Conservation (phyloP, 805 yeast species). For the Pichia cabralensis region DNA sequence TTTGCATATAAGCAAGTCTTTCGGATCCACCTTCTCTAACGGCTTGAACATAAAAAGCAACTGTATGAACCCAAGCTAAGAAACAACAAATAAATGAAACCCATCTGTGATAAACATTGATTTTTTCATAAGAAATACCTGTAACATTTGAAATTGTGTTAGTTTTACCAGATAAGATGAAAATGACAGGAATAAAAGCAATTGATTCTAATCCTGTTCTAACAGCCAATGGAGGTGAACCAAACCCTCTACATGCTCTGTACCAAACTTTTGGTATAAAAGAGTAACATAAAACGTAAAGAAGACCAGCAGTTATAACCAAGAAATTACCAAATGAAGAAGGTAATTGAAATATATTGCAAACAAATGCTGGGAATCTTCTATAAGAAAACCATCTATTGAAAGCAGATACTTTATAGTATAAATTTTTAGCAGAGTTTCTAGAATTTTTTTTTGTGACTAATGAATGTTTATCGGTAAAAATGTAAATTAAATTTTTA, state of each 20-base stretch:
- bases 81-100: slow-evolving; percentile 33
- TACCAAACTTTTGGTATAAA: slow-evolving; percentile 41
- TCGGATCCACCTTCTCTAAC: slow-evolving; percentile 39
- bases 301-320: slow-evolving; percentile 24
- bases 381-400: slow-evolving; percentile 26
- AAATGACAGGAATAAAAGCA: slow-evolving; percentile 41
- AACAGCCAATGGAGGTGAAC: slow-evolving; percentile 49
- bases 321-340: slow-evolving; percentile 28
- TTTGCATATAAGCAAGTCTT: slow-evolving; percentile 17
- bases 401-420: slow-evolving; percentile 21
- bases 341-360: slow-evolving; percentile 29
- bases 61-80: slow-evolving; percentile 37
- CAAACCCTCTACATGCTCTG: slow-evolving; percentile 43
- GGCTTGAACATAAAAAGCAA: slow-evolving; percentile 39
- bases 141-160: slow-evolving; percentile 39
- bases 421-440: slow-evolving; percentile 1
- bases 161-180: slow-evolving; percentile 41
- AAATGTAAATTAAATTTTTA: slow-evolving; percentile 19
- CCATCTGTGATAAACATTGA: slow-evolving; percentile 43
- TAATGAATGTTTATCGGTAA: slow-evolving; percentile 11
- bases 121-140: slow-evolving; percentile 46
- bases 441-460: slow-evolving; percentile 2
- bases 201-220: slow-evolving; percentile 42
- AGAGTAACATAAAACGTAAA: slow-evolving; percentile 26
- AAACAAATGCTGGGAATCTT: slow-evolving; percentile 23